Evolutionary conservation across 176 grass and related monocot genomes (phyloP), one percentile per base, ranked within the genome.

Genomic region (Zizania latifolia): DNA sequence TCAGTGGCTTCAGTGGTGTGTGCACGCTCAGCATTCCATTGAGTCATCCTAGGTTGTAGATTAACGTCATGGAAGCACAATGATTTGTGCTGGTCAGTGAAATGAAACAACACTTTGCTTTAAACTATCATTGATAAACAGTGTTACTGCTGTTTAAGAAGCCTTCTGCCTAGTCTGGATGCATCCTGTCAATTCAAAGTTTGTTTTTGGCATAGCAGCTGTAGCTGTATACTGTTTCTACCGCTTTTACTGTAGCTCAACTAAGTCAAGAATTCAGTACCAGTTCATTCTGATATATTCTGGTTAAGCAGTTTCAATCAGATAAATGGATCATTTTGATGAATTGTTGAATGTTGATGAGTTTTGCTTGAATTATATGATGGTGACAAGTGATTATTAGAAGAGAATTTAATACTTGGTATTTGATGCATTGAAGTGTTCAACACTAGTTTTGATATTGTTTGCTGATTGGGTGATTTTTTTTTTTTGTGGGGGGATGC

Each of bases 51-150:
- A 74, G 22, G 8, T 29, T 24, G 75, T 78, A 64, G 66, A 78
- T 71, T 80, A 79, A 59, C 23, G n/a, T n/a, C n/a, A n/a, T n/a
- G n/a, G 72, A 78, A 61, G 65, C 69, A 69, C 43, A 75, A 75
- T 83, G 44, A 74, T 74, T 40, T 33, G 67, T 19, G 44, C 2
- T 3, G 8, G 32, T 67, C 68, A 24, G 74, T 79, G 15, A 13
- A 53, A 71, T 68, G 44, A 8, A 1, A 17, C 30, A 27, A 30
- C 15, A 8, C 81, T 68, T 76, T 5, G 48, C 35, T n/a, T n/a
- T n/a, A n/a, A 33, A 58, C 9, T 19, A 72, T 58, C 23, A 54
- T 46, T 54, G 22, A 2, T 68, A 26, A 35, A 30, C 36, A 9
- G 41, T 48, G 58, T 33, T 32, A 10, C 10, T 57, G 10, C 40